phyloP scores from a whole-genome alignment of 2,329 filamentous ascomycete genomes.

The Hymenotorrendiella dingleyae region DNA sequence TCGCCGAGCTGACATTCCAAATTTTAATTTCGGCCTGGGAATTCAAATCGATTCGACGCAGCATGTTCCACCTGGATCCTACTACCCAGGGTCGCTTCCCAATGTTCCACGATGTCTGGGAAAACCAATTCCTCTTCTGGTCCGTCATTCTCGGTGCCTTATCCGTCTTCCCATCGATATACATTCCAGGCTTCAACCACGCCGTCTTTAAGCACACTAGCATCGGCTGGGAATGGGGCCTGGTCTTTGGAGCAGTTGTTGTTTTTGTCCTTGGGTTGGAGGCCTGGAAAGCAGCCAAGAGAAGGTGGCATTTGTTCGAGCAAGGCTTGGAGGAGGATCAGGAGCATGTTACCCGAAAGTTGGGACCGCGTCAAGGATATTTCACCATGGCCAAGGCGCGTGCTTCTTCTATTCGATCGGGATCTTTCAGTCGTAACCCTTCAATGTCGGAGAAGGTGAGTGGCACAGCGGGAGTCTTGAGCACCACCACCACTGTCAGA shows the following conservation, averaged over 20 bases:
- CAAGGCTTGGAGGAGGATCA: constrained; percentile 23
- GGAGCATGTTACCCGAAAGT: constrained; percentile 13
- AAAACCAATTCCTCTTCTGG: constrained; percentile 58
- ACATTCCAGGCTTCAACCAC: constrained; percentile 60
- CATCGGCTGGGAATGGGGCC: constrained; percentile 60
- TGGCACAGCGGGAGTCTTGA: too few relatives aligned
- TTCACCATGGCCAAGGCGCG: constrained; percentile 26
- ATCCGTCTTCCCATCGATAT: constrained; percentile 51
- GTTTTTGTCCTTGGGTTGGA: constrained; percentile 58
- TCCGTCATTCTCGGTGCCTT: constrained; percentile 47
- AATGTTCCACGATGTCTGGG: constrained; percentile 38
- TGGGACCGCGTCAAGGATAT: constrained; percentile 30
- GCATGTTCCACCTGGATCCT: constrained; percentile 51
- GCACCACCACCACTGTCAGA: too few relatives aligned
- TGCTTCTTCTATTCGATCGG: constrained; percentile 11
- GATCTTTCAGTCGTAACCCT: constrained; percentile 3
- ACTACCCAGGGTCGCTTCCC: constrained; percentile 32
- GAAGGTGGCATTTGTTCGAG: constrained; percentile 31
- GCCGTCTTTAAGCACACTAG: constrained; percentile 55
- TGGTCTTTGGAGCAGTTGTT: constrained; percentile 50
- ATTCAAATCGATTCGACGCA: constrained; percentile 51
- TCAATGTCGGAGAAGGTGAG: too few relatives aligned
- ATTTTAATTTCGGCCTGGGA: constrained; percentile 54
- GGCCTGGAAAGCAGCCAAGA: constrained; percentile 56
- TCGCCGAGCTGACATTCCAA: constrained; percentile 50